These are phyloP conservation scores for Talaromyces sp. DNA, from an alignment of 2,329 filamentous ascomycete species.

Conservation along the genomic window DNA sequence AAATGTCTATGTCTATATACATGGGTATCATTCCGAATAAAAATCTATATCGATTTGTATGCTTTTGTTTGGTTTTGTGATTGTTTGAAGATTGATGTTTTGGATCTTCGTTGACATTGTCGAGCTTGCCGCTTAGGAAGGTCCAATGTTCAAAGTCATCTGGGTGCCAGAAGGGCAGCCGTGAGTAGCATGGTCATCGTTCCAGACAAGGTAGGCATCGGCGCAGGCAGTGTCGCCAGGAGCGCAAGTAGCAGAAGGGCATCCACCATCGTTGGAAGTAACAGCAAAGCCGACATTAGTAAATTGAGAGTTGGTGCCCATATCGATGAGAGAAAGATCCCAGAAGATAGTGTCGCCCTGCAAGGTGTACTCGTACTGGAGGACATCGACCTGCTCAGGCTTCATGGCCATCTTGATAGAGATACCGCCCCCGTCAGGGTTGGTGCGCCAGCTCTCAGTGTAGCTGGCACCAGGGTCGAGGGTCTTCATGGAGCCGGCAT, in stretches of 20 bases:
- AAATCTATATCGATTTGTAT: not conserved
- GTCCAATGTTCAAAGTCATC: conserved; percentile 35
- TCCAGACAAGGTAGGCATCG: conserved; percentile 40
- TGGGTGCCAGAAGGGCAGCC: conserved; percentile 38
- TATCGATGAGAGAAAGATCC: conserved; percentile 41
- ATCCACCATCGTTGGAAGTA: conserved; percentile 27
- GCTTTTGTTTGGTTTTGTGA: not conserved
- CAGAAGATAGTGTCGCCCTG: conserved; percentile 34
- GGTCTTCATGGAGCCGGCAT: conserved; percentile 33
- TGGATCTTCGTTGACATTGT: not conserved
- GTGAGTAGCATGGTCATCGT: conserved; percentile 43
- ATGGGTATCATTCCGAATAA: not conserved
- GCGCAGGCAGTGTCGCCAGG: conserved; percentile 36
- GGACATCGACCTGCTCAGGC: conserved; percentile 33
- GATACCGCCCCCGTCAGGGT: conserved; percentile 40
- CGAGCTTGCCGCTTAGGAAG: not conserved
- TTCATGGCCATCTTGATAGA: conserved; percentile 42
- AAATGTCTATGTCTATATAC: not conserved
- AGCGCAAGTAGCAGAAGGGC: conserved; percentile 36
- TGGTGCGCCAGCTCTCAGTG: conserved; percentile 33
- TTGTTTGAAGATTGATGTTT: not conserved
- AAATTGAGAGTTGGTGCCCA: conserved; percentile 32
- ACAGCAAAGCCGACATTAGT: conserved; percentile 36
- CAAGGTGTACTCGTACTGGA: conserved; percentile 44
- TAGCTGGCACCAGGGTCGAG: conserved; percentile 36